Evolutionary conservation across 1,284 basidiomycete genomes (phyloP).

Genomic region (Ganoderma lingzhi): DNA sequence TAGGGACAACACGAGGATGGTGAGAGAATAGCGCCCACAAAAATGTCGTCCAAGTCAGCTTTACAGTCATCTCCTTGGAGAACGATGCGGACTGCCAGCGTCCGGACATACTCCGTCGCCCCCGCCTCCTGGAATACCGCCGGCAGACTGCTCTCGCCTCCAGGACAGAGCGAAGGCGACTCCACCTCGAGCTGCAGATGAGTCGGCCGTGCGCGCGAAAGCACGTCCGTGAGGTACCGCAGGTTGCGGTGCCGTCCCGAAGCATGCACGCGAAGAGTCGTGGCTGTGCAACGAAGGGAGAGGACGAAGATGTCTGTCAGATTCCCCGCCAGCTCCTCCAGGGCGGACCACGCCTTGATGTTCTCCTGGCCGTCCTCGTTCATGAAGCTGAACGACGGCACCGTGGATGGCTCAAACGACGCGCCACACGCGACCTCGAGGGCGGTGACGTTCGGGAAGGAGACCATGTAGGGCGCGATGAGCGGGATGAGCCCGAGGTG

Average conservation of each 20-base stretch:
- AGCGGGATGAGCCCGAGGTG: conserved; percentile 11
- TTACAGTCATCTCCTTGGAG: conserved; percentile 10
- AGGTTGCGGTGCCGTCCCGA: background rate
- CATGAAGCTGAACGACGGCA: conserved; percentile 16
- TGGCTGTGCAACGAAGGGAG: conserved; percentile 3
- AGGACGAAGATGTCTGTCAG: conserved; percentile 11
- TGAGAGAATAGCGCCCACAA: background rate
- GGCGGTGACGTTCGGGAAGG: conserved; percentile 17
- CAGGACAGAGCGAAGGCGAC: background rate
- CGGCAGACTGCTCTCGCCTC: background rate
- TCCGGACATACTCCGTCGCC: conserved; percentile 2
- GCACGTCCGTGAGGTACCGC: conserved; percentile 8
- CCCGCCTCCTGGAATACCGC: background rate
- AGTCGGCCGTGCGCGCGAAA: conserved; percentile 8
- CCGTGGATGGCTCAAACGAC: conserved; percentile 8
- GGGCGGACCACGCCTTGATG: conserved; percentile 8
- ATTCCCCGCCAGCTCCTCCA: conserved; percentile 16
- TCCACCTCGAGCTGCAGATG: conserved; percentile 13
- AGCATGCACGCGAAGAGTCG: background rate
- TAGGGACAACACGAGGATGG: background rate
- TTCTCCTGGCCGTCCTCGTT: conserved; percentile 15
- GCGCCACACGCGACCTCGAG: conserved; percentile 15
- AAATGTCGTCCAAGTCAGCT: conserved; percentile 13
- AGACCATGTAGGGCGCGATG: conserved; percentile 17
- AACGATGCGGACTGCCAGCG: background rate